A percentile compares a stretch with the other conserved stretches of the same genome.
Conservation (phyloP, 306 rosid genomes). For the Senna tora region DNA sequence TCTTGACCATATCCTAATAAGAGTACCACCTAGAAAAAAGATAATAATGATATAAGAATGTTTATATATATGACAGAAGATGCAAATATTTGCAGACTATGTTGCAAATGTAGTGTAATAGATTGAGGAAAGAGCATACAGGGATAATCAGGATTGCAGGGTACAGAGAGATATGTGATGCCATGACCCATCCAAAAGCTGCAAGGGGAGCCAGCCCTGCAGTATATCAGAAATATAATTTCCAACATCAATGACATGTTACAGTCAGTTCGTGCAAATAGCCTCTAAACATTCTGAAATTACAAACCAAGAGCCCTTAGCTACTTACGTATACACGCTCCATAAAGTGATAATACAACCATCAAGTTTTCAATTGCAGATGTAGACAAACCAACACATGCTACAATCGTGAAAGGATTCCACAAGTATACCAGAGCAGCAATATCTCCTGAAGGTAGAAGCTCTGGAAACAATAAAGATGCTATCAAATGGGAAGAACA, state of each 20-base stretch:
- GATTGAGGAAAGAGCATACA: conserved; percentile 51
- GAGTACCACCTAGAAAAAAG: conserved; percentile 62
- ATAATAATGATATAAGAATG: conserved; percentile 15
- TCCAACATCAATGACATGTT: conserved; percentile 33
- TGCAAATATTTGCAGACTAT: conserved; percentile 13
- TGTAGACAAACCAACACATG: conserved; percentile 59
- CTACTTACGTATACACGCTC: conserved; percentile 53
- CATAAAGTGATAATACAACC: conserved; percentile 53
- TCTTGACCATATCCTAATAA: conserved; percentile 85
- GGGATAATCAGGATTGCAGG: conserved; percentile 81
- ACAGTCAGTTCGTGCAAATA: background rate
- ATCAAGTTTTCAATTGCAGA: conserved; percentile 54
- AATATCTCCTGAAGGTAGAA: conserved; percentile 51
- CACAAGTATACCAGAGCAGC: conserved; percentile 56
- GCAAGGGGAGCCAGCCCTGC: conserved; percentile 77
- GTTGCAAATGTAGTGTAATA: conserved; percentile 19
- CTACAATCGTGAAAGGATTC: conserved; percentile 54
- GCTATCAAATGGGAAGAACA: conserved; percentile 27
- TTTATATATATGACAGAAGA: conserved; percentile 28
- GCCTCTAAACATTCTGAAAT: conserved; percentile 5
- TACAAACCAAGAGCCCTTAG: conserved; percentile 19
- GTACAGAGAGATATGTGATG: conserved; percentile 87
- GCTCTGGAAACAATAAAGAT: conserved; percentile 43
- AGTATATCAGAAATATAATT: conserved; percentile 42
- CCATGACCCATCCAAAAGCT: conserved; percentile 98